Percentiles rank a stretch among this genome's conserved stretches.
Conservation (phyloP, 352 stramenopile species). For the Phytophthora kernoviae region DNA sequence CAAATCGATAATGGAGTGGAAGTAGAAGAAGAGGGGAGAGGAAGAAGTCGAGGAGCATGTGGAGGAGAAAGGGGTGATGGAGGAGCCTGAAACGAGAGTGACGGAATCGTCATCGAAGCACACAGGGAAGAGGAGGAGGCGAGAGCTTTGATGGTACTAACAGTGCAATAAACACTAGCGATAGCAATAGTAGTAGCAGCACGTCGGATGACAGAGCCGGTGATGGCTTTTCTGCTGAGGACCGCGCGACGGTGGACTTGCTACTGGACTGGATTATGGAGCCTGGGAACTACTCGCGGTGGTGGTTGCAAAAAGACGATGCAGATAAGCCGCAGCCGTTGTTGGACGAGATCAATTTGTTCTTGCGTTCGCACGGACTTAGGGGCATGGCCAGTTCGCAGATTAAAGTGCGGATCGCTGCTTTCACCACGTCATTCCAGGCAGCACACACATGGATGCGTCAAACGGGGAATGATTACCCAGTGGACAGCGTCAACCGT, state of each 20-base stretch:
- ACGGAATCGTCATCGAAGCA: neutral
- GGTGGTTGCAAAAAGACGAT: conserved; percentile 28
- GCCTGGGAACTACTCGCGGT: conserved; percentile 46
- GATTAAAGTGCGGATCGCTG: conserved; percentile 31
- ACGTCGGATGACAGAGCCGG: conserved; percentile 7
- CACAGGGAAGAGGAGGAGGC: neutral
- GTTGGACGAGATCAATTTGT: conserved; percentile 43
- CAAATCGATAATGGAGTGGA: neutral
- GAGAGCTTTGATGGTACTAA: neutral
- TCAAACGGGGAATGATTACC: conserved; percentile 31
- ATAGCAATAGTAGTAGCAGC: neutral
- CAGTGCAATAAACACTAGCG: neutral
- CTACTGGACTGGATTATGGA: conserved; percentile 44
- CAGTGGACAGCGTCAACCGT: conserved; percentile 6
- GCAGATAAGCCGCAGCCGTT: conserved; percentile 31
- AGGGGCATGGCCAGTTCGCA: conserved; percentile 27
- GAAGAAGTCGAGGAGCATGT: neutral
- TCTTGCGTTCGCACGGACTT: conserved; percentile 36
- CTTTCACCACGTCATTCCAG: conserved; percentile 43
- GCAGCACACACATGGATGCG: conserved; percentile 39
- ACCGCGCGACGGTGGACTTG: conserved; percentile 19
- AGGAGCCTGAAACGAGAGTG: neutral
- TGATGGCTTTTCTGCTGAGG: conserved; percentile 15
- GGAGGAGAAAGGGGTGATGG: neutral
- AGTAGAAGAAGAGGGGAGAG: neutral